A percentile compares a stretch with the other conserved stretches of the same genome.
Evolutionary conservation across 2,329 filamentous ascomycete species (phyloP).

Genomic region (Epichloe glyceriae): DNA sequence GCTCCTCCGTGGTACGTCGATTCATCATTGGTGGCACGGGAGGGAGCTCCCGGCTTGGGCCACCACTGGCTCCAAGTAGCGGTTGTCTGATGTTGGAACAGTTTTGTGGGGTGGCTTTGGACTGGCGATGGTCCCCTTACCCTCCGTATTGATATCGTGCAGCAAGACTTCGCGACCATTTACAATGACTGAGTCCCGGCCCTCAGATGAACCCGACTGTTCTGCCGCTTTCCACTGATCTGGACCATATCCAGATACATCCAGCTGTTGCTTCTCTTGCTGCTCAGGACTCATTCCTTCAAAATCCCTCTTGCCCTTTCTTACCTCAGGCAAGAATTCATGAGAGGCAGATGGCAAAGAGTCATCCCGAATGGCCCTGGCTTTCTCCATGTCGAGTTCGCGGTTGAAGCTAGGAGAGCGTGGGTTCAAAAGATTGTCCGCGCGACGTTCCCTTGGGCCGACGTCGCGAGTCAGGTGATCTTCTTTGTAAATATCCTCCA

Average conservation of each 20-base stretch:
- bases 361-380: conserved; percentile 33
- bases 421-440: conserved; percentile 16
- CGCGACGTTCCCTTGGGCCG: conserved; percentile 25
- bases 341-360: conserved; percentile 5
- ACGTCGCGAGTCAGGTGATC: conserved; percentile 10
- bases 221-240: conserved; percentile 63
- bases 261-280: conserved; percentile 52
- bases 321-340: background rate
- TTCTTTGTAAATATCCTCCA: conserved; percentile 49
- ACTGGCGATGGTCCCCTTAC: conserved; percentile 41
- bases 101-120: conserved; percentile 22
- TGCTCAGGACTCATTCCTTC: conserved; percentile 1
- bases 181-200: conserved; percentile 58
- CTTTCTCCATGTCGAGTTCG: conserved; percentile 33
- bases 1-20: conserved; percentile 49
- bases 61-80: conserved; percentile 19
- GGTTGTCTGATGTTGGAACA: conserved; percentile 15
- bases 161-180: conserved; percentile 60
- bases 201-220: conserved; percentile 44
- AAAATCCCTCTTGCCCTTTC: background rate
- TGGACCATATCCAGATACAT: conserved; percentile 64
- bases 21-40: conserved; percentile 42
- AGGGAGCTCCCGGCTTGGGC: conserved; percentile 39
- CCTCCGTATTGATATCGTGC: conserved; percentile 48
- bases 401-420: conserved; percentile 55